phyloP scores from a whole-genome alignment of 352 stramenopile species.

The Pythium dissimile region DNA sequence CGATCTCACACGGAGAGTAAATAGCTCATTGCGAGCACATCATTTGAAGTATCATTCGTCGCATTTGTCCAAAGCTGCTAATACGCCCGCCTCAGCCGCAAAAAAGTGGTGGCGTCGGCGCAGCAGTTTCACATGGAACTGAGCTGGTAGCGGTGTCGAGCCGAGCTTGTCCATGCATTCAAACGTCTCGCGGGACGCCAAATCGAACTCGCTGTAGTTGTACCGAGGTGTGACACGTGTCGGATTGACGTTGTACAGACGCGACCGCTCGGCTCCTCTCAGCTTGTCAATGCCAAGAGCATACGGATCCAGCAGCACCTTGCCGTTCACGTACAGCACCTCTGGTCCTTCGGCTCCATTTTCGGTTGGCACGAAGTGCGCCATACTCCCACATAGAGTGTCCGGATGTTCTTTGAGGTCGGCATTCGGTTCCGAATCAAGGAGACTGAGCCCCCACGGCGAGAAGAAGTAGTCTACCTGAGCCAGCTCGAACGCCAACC shows the following conservation, averaged over 20 bases:
- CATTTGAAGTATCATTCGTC: neutral
- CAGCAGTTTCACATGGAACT: slow-evolving; percentile 10
- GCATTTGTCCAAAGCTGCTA: slow-evolving; percentile 12
- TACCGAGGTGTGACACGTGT: slow-evolving; percentile 56
- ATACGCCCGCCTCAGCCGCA: slow-evolving; percentile 9
- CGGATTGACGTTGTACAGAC: slow-evolving; percentile 51
- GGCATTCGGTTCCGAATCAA: slow-evolving; percentile 40
- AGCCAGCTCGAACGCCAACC: slow-evolving; percentile 65
- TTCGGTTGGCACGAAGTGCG: slow-evolving; percentile 48
- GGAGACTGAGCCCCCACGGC: slow-evolving; percentile 51
- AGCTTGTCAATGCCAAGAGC: slow-evolving; percentile 21
- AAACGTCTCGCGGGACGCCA: slow-evolving; percentile 15
- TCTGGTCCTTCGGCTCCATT: slow-evolving; percentile 13
- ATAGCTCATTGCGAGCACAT: neutral
- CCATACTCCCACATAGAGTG: slow-evolving; percentile 67
- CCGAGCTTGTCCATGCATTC: slow-evolving; percentile 23
- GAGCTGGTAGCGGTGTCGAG: slow-evolving; percentile 7
- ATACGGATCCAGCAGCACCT: slow-evolving; percentile 52
- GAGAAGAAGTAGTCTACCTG: slow-evolving; percentile 66
- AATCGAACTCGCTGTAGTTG: slow-evolving; percentile 22
- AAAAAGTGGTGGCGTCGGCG: slow-evolving; percentile 22
- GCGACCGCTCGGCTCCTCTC: slow-evolving; percentile 18
- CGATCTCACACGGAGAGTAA: too few species aligned
- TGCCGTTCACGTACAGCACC: slow-evolving; percentile 66
- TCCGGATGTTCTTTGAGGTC: slow-evolving; percentile 52